Evolutionary conservation across 306 rosid genomes (phyloP), one percentile per base, ranked within the genome.

Genomic region (Vicia faba): DNA sequence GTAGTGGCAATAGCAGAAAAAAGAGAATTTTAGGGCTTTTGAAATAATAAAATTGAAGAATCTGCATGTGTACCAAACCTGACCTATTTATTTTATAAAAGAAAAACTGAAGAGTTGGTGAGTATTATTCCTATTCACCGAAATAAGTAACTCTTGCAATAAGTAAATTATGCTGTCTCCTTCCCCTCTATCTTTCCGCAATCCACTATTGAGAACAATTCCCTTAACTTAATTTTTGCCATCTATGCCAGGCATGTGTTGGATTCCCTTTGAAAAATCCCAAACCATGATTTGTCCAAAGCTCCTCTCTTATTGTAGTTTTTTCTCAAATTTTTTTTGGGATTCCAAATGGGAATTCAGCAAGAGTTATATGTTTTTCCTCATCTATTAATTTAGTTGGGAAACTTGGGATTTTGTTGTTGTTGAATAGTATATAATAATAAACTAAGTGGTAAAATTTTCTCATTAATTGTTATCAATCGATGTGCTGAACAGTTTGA

Each of bases 361-460:
- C 12, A 20, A 26, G 71, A 61, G 16, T 33, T 57, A 28, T 51
- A 26, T 73, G 48, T 16, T 56, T 45, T 57, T 41, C 16, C 57
- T 28, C 31, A 7, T 31, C 8, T 51, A 45, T 3, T 54, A 10
- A 36, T 54, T 59, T 25, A 35, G 62, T 33, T 19, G 12, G 16
- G 61, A 25, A n/a, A 14, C 5, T 5, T 44, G 39, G 28, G 58
- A 44, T 15, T 3, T 26, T 69, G 7, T 60, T 45, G 9, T 44
- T 51, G 60, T 56, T 46, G 20, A 46, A 66, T 19, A 64, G 62
- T 64, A 57, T 35, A 31, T 5, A 38, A 25, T 14, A 66, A 39
- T 44, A 40, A 66, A 29, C 28, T 50, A n/a, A 38, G 57, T 25
- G 65, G 56, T 64, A 13, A 20, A 29, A 57, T 56, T 55, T 56